Conservation (phyloP, 306 rosid species). For the Prunus dulcis region DNA sequence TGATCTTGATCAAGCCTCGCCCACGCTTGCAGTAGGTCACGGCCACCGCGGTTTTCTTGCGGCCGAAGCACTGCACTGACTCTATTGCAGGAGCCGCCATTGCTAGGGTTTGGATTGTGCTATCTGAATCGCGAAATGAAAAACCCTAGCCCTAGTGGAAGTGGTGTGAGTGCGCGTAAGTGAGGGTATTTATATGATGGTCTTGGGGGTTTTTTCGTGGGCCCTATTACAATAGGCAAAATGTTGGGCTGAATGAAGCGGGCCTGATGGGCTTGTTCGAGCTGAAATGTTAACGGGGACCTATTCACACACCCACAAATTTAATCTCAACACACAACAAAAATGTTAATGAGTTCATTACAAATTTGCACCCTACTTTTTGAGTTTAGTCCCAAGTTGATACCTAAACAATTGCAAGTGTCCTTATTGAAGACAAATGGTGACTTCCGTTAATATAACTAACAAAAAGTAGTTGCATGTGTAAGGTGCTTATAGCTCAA, state of each 20-base stretch:
- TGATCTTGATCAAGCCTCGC: conserved; percentile 74
- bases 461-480: too few species aligned
- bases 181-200: conserved; percentile 10
- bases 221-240: not conserved
- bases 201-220: conserved; percentile 7
- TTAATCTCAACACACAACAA: too few species aligned
- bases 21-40: conserved; percentile 90
- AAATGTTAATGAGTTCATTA: too few species aligned
- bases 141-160: conserved; percentile 10
- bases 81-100: conserved; percentile 31
- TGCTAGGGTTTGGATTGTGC: conserved; percentile 16
- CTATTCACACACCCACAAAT: not conserved
- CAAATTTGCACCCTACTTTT: too few species aligned
- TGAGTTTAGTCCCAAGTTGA: too few species aligned
- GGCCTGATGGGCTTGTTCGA: not conserved
- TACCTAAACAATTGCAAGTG: too few species aligned
- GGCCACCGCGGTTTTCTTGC: conserved; percentile 89
- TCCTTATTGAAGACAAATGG: too few species aligned
- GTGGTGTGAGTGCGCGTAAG: not conserved
- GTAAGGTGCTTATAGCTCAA: too few species aligned
- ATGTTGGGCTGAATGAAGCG: not conserved
- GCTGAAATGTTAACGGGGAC: not conserved
- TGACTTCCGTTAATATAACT: too few species aligned
- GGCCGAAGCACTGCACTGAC: conserved; percentile 84
- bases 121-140: not conserved